A percentile compares a stretch with the other conserved stretches of the same genome.
Conservation (phyloP, 1,139 yeast species). For the Yamadazyma aaseri region DNA sequence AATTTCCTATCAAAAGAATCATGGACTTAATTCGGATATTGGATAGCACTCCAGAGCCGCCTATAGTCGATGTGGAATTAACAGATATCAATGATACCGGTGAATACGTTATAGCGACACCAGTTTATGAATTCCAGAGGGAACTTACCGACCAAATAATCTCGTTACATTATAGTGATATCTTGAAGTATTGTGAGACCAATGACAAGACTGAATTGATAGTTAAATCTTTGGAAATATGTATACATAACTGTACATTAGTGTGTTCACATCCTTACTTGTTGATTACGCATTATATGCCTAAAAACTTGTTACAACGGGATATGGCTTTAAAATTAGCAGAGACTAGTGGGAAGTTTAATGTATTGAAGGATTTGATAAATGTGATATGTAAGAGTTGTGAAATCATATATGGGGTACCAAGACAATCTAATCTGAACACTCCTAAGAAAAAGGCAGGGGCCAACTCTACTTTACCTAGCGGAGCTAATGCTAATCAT, state of each 20-base stretch:
- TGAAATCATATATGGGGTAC: slow-evolving; percentile 3
- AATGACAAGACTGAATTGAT: slow-evolving; percentile 56
- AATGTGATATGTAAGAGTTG: slow-evolving; percentile 29
- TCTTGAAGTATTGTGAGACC: slow-evolving; percentile 81
- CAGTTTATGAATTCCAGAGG: slow-evolving; percentile 85
- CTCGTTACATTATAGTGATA: slow-evolving; percentile 86
- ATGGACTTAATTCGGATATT: slow-evolving; percentile 79
- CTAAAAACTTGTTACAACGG: slow-evolving; percentile 72
- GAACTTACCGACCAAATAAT: slow-evolving; percentile 92
- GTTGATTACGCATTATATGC: slow-evolving; percentile 81
- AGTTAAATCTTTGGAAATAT: slow-evolving; percentile 65
- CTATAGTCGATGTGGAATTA: slow-evolving; percentile 56
- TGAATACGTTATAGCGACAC: slow-evolving; percentile 80
- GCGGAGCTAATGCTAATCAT: not conserved
- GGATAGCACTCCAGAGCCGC: slow-evolving; percentile 85
- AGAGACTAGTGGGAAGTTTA: slow-evolving; percentile 85
- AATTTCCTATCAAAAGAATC: no score
- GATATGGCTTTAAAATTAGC: slow-evolving; percentile 76
- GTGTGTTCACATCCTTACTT: slow-evolving; percentile 90
- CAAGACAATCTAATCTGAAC: no score
- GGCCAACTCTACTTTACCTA: not conserved
- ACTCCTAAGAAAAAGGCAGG: not conserved
- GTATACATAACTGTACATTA: slow-evolving; percentile 71
- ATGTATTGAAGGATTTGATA: slow-evolving; percentile 60
- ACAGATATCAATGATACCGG: slow-evolving; percentile 47